Conservation (phyloP, 2,329 filamentous ascomycete genomes). For the Arthrobotrys sinensis region DNA sequence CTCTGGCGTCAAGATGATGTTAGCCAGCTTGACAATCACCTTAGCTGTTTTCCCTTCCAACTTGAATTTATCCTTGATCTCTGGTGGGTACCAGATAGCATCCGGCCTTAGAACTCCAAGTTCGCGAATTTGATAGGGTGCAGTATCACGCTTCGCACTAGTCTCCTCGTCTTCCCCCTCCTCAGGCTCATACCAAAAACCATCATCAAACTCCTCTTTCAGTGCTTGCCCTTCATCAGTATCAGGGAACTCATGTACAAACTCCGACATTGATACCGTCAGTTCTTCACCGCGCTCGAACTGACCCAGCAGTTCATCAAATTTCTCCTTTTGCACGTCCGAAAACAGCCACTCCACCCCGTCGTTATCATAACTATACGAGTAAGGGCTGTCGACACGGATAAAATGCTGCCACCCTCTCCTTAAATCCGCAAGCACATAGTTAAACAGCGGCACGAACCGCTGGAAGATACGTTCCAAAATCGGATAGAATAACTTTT, state of each 20-base stretch:
- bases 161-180: neutral
- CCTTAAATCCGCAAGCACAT: slow-evolving; percentile 45
- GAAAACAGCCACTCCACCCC: slow-evolving; percentile 26
- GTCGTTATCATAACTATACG: slow-evolving; percentile 15
- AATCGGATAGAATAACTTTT: slow-evolving; percentile 48
- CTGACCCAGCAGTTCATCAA: slow-evolving; percentile 31
- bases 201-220: slow-evolving; percentile 8
- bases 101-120: neutral
- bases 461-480: slow-evolving; percentile 52
- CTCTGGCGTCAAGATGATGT: slow-evolving; percentile 74
- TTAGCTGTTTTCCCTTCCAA: slow-evolving; percentile 71
- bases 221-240: slow-evolving; percentile 12
- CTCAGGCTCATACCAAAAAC: slow-evolving; percentile 2
- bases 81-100: slow-evolving; percentile 13
- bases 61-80: neutral
- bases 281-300: slow-evolving; percentile 47
- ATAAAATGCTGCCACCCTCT: neutral
- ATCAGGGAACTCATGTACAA: slow-evolving; percentile 11
- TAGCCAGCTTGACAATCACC: slow-evolving; percentile 76
- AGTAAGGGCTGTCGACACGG: slow-evolving; percentile 11
- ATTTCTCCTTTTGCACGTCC: slow-evolving; percentile 19
- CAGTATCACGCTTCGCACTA: neutral
- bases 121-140: slow-evolving; percentile 38
- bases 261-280: neutral
- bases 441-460: slow-evolving; percentile 57